These are phyloP conservation scores for Thelonectria discophora DNA, from an alignment of 2,329 filamentous ascomycete genomes.

Conservation along the genomic window DNA sequence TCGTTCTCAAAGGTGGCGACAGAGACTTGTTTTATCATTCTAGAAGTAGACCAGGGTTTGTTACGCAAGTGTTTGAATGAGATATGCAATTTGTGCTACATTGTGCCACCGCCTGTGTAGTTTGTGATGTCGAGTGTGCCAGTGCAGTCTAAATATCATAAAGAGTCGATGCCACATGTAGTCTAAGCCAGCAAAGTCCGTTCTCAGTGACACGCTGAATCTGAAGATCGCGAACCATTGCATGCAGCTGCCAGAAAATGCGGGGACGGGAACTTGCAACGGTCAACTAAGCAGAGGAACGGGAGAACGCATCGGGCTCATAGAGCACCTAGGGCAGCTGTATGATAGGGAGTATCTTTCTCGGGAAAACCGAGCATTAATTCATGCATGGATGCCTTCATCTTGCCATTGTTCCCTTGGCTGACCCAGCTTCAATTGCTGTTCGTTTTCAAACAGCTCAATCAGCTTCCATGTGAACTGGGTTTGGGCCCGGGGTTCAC, in stretches of 20 bases:
- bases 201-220: not conserved
- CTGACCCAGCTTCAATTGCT: too few relatives aligned
- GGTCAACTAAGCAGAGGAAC: not conserved
- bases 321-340: not conserved
- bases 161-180: too few relatives aligned
- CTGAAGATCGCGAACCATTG: not conserved
- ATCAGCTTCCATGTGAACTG: not conserved
- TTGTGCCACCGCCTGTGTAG: not conserved
- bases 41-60: conserved; percentile 38
- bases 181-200: too few relatives aligned
- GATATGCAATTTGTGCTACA: conserved; percentile 5
- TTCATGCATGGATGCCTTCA: too few relatives aligned
- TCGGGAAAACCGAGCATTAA: too few relatives aligned
- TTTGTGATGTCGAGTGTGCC: not conserved
- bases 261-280: not conserved
- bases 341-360: not conserved
- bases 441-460: not conserved
- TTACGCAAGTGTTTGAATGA: conserved; percentile 13
- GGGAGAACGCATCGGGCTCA: not conserved
- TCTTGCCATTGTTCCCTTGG: too few relatives aligned
- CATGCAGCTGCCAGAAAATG: conserved; percentile 1
- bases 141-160: not conserved
- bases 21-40: conserved; percentile 34
- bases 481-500: conserved; percentile 22
- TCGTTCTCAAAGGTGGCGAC: conserved; percentile 33